Evolutionary conservation across 352 stramenopile species (phyloP).

Genomic region (Phytophthora cryptogea): DNA sequence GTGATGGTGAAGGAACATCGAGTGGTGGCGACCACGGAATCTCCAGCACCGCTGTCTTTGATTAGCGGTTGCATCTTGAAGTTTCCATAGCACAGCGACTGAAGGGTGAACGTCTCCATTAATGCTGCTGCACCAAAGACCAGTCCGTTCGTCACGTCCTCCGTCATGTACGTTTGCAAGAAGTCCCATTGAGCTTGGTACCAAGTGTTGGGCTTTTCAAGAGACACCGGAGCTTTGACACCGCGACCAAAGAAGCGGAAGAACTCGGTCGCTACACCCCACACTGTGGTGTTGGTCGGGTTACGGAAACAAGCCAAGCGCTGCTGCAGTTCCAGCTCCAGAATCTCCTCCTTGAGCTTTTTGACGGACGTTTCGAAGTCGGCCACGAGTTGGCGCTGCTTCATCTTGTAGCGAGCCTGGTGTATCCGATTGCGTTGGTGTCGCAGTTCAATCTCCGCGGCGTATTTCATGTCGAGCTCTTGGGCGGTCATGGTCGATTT

Average conservation of each 20-base stretch:
- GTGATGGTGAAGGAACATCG: slow-evolving; percentile 1
- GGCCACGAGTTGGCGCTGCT: neutral
- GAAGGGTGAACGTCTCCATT: slow-evolving; percentile 5
- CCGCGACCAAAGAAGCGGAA: slow-evolving; percentile 15
- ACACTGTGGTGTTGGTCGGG: slow-evolving; percentile 6
- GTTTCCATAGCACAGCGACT: slow-evolving; percentile 8
- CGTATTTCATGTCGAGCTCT: neutral
- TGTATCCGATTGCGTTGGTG: slow-evolving; percentile 10
- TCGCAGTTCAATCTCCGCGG: slow-evolving; percentile 3
- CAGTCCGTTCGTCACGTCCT: slow-evolving; percentile 5
- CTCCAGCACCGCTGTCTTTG: neutral
- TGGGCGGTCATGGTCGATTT: neutral
- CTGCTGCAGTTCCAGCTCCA: slow-evolving; percentile 9
- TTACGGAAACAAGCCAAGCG: neutral
- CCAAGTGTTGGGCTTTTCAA: neutral
- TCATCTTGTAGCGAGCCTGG: slow-evolving; percentile 10
- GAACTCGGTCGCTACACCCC: slow-evolving; percentile 6
- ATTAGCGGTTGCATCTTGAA: slow-evolving; percentile 10
- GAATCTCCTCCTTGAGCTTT: slow-evolving; percentile 2
- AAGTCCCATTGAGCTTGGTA: slow-evolving; percentile 12
- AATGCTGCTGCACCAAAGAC: neutral
- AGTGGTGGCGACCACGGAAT: slow-evolving; percentile 8
- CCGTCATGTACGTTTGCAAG: slow-evolving; percentile 3
- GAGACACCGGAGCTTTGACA: neutral
- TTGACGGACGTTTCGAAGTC: slow-evolving; percentile 3